Evolutionary conservation across 495 filamentous ascomycete genomes (phyloP).

Genomic region (Hypomontagnella monticulosa): DNA sequence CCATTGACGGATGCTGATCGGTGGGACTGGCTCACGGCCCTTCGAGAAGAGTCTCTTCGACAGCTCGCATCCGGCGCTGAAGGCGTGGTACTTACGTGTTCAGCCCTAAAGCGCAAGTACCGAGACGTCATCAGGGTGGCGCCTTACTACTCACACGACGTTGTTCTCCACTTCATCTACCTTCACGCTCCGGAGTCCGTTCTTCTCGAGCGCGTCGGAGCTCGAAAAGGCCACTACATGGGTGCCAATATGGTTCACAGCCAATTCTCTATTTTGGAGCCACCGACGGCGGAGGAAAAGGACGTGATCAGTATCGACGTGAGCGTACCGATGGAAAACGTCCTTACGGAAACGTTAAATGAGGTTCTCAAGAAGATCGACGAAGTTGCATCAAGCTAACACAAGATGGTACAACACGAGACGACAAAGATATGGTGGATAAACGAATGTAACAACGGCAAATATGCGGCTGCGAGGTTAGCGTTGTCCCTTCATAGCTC

Average conservation of each 20-base stretch:
- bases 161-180: conserved; percentile 93
- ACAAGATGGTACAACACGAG: conserved; percentile 2
- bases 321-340: conserved; percentile 67
- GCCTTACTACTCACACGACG: conserved; percentile 75
- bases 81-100: conserved; percentile 95
- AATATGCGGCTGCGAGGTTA: conserved; percentile 20
- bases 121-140: conserved; percentile 95
- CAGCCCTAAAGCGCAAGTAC: conserved; percentile 95
- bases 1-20: conserved; percentile 94
- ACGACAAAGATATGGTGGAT: conserved; percentile 1
- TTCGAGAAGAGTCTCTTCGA: conserved; percentile 81
- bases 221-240: conserved; percentile 91
- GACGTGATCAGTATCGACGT: conserved; percentile 90
- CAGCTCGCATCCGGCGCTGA: conserved; percentile 65
- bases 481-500: conserved; percentile 29
- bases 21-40: conserved; percentile 95
- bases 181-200: conserved; percentile 78
- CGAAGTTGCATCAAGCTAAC: conserved; percentile 36
- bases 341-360: conserved; percentile 70
- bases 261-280: conserved; percentile 86
- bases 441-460: conserved; percentile 6
- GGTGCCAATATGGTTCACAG: conserved; percentile 96
- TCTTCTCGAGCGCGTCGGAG: conserved; percentile 76
- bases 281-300: conserved; percentile 77
- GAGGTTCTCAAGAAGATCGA: conserved; percentile 58